Base-by-base conservation (phyloP, 2,329 filamentous ascomycete species). In the Huntiella abstrusa region DNA sequence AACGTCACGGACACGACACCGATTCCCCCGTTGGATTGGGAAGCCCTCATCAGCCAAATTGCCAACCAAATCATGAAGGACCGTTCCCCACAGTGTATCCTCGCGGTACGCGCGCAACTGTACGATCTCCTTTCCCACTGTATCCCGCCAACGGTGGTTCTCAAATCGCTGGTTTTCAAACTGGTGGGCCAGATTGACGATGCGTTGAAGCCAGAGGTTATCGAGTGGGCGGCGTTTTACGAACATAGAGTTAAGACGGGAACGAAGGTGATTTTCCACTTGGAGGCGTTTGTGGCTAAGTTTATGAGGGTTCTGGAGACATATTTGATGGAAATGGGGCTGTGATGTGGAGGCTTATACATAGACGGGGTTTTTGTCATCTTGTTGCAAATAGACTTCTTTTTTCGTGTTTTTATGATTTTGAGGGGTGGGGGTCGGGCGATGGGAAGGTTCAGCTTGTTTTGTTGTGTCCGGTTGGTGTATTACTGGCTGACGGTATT, bases 281-380 rank as follows among this genome's bases (percentile, higher is more conserved):
- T 98, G 3, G 92, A 98, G 63, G 91, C 91, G 3, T 98, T 98
- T 62, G 91, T 98, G 49, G 88, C 88, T 49, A 96, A 95, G 66
- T 94, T 96, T 60, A 96, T 98, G 88, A 76, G 88, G 55, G 76
- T 96, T 54, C 74, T 88, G 52, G 91, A 98, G 67, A 88, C 86
- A 77, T 92, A 77, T 58, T 62, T 80, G 48, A 88, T 93, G 83
- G 83, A 79, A 52, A 87, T 91, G 78, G 83, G 86, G 46, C 66
- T 76, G 64, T 76, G 36, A 44, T 35, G 17, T n/a, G 16, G 35
- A 3, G 35, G 16, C 35, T n/a, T 16, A 37, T 13, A 28, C 11
- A 37, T 13, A 28, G 33, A 45, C 22, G 43, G 12, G 37, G 16
- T 7, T 43, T 43, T 34, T 34, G 41, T 12, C 12, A 28, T 41